Percentiles rank a stretch among this genome's conserved stretches.
These are phyloP conservation scores for Pilobolus umbonatus DNA, from an alignment of 192 early-diverging fungal species.

Conservation along the genomic window DNA sequence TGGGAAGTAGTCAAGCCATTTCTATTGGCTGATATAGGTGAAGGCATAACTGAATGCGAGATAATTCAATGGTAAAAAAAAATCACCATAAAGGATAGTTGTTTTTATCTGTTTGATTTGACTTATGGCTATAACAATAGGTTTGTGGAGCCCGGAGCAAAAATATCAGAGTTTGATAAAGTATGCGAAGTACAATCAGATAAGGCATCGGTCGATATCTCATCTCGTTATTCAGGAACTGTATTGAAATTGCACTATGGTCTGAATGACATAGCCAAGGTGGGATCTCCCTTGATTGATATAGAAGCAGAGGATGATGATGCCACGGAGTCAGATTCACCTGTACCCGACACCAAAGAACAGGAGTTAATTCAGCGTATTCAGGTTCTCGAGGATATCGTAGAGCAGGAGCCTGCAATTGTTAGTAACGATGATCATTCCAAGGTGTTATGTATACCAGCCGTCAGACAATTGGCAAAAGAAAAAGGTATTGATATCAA, in stretches of 20 bases:
- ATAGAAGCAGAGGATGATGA: slow-evolving; percentile 37
- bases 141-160: slow-evolving; percentile 91
- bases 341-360: not conserved
- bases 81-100: not conserved
- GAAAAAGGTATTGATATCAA: slow-evolving; percentile 75
- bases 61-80: slow-evolving; percentile 86
- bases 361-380: no score
- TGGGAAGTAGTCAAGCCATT: slow-evolving; percentile 60
- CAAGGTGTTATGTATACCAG: slow-evolving; percentile 64
- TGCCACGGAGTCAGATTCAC: not conserved
- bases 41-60: slow-evolving; percentile 97
- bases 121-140: slow-evolving; percentile 27
- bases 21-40: slow-evolving; percentile 94
- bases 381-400: not conserved
- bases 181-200: slow-evolving; percentile 98
- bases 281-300: slow-evolving; percentile 72
- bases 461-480: slow-evolving; percentile 80
- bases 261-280: slow-evolving; percentile 85
- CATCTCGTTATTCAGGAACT: slow-evolving; percentile 87
- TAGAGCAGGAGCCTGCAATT: not conserved
- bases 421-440: not conserved
- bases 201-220: slow-evolving; percentile 99
- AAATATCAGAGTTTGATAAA: slow-evolving; percentile 86
- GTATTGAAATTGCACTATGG: slow-evolving; percentile 78
- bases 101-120: not conserved